phyloP scores from a whole-genome alignment of 2,329 filamentous ascomycete genomes.

The Sporothrix variecibatus region DNA sequence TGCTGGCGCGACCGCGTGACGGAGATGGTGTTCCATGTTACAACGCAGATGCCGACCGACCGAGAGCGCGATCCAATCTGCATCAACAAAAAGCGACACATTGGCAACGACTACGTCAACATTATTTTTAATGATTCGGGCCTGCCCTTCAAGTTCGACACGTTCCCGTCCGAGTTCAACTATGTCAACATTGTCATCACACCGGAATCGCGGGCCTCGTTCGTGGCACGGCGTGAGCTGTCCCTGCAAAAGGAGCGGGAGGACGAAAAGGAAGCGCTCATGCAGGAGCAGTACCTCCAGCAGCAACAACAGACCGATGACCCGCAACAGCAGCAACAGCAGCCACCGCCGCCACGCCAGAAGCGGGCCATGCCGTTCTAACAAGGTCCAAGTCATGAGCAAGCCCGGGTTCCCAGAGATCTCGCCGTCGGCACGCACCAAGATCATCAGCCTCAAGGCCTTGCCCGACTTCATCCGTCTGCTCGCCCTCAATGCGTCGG shows the following conservation, averaged over 20 bases:
- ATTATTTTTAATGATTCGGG: slow-evolving; percentile 98
- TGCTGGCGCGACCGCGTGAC: slow-evolving; percentile 95
- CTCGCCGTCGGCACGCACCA: slow-evolving; percentile 83
- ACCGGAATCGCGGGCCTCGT: slow-evolving; percentile 77
- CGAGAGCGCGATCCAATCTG: slow-evolving; percentile 73
- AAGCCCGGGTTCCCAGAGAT: slow-evolving; percentile 88
- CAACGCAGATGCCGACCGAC: slow-evolving; percentile 95
- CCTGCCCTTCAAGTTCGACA: slow-evolving; percentile 83
- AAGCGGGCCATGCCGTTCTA: slow-evolving; percentile 61
- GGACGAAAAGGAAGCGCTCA: slow-evolving; percentile 22
- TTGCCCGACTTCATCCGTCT: slow-evolving; percentile 85
- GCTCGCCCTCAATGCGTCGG: slow-evolving; percentile 86
- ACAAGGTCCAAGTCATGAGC: slow-evolving; percentile 86
- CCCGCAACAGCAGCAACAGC: slow-evolving; percentile 26
- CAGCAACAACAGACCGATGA: slow-evolving; percentile 1
- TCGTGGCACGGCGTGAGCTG: slow-evolving; percentile 63
- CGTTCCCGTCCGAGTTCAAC: slow-evolving; percentile 93
- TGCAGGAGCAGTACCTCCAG: slow-evolving; percentile 4
- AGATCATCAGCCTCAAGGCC: slow-evolving; percentile 81
- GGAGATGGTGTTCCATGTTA: slow-evolving; percentile 93
- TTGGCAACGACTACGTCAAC: slow-evolving; percentile 97
- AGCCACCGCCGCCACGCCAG: slow-evolving; percentile 29
- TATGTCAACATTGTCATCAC: slow-evolving; percentile 96
- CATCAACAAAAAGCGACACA: slow-evolving; percentile 87
- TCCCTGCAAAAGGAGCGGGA: slow-evolving; percentile 34